Percentiles rank a stretch among this genome's conserved stretches.
phyloP scores from a whole-genome alignment of 805 yeast species.

The Ogataea parapolymorpha region DNA sequence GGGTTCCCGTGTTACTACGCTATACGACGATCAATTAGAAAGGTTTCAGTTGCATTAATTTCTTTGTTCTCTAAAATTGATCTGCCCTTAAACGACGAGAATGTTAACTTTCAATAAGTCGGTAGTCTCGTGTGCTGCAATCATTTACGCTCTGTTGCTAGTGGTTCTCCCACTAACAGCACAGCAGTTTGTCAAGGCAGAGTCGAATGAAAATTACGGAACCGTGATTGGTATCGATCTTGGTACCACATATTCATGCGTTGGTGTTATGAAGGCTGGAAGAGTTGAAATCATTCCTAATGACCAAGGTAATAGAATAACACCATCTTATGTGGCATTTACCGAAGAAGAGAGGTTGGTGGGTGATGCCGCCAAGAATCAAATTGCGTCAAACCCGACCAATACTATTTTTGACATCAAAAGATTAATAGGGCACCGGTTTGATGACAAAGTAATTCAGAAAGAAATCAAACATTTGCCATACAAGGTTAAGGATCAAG shows the following conservation, averaged over 20 bases:
- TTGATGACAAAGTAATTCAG: constrained; percentile 73
- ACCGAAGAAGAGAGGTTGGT: constrained; percentile 92
- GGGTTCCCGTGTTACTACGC: too few relatives aligned
- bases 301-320: constrained; percentile 98
- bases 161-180: constrained; percentile 30
- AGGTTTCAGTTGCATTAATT: too few relatives aligned
- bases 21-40: too few relatives aligned
- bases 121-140: constrained; percentile 24
- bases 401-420: constrained; percentile 96
- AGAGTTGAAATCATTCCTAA: constrained; percentile 93
- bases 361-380: constrained; percentile 98
- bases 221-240: constrained; percentile 86
- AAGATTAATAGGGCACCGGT: constrained; percentile 87
- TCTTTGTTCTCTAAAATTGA: neutral
- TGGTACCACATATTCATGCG: constrained; percentile 98
- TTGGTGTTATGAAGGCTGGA: constrained; percentile 57
- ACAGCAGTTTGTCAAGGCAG: constrained; percentile 25
- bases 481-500: constrained; percentile 70
- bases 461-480: constrained; percentile 87
- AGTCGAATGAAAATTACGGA: constrained; percentile 32
- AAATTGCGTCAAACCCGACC: constrained; percentile 93
- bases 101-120: constrained; percentile 29
- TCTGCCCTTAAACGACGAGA: constrained; percentile 3
- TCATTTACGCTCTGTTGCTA: constrained; percentile 29
- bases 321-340: constrained; percentile 96